Conservation (phyloP, 2,329 filamentous ascomycete genomes). For the Akanthomyces muscarius region DNA sequence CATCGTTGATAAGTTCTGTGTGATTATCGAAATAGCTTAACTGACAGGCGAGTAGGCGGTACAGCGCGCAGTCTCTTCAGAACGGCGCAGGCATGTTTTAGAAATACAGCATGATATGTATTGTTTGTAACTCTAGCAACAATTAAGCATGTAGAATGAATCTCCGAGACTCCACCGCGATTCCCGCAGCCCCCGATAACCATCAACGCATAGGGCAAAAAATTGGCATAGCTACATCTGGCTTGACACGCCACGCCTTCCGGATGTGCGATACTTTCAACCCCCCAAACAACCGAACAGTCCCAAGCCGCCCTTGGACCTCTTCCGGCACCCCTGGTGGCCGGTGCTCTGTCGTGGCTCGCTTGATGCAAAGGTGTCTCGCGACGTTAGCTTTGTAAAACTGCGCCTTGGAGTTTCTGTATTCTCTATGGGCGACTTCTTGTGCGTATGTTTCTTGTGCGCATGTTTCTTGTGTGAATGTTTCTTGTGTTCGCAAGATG, state of each 20-base stretch:
- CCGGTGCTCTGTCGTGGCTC: background rate
- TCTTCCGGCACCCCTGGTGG: background rate
- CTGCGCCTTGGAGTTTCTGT: background rate
- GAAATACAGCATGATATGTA: background rate
- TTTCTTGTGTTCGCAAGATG: background rate
- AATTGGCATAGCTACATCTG: background rate
- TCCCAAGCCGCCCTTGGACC: background rate
- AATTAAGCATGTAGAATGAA: background rate
- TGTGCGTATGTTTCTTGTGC: background rate
- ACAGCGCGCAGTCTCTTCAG: background rate
- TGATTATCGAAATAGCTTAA: background rate
- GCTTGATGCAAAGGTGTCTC: background rate
- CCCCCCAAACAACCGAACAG: conserved; percentile 10
- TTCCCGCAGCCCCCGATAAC: background rate
- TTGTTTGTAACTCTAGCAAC: conserved; percentile 5
- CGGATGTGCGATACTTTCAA: background rate
- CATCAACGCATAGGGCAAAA: background rate
- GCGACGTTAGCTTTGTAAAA: background rate
- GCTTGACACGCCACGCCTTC: background rate
- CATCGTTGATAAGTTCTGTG: background rate
- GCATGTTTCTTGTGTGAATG: background rate
- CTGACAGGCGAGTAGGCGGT: background rate
- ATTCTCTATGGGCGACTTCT: background rate
- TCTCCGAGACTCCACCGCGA: background rate
- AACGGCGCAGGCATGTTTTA: background rate